Evolutionary conservation across 148 eudicot species (phyloP), one percentile per base, ranked within the genome.

Genomic region (Silene conica): DNA sequence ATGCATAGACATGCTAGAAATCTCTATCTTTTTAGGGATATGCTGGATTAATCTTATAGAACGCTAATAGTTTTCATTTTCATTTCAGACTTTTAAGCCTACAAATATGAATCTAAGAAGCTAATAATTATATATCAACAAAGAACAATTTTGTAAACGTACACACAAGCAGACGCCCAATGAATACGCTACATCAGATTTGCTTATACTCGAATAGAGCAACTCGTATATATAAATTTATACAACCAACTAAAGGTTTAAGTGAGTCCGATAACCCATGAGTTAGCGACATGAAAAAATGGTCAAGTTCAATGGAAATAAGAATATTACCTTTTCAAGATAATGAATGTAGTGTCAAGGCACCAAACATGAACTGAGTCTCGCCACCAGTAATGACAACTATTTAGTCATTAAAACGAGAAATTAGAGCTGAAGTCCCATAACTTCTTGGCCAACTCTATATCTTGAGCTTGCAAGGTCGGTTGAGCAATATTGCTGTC

Each of bases 381-480:
- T 87, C 90, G 34, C 92, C 90, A 21, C 92, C 92, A 45, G 92
- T n/a, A n/a, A n/a, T n/a, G n/a, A n/a, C n/a, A n/a, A n/a, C n/a
- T n/a, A n/a, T n/a, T n/a, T n/a, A n/a, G n/a, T n/a, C n/a, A n/a
- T n/a, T n/a, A n/a, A n/a, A n/a, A n/a, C n/a, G n/a, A n/a, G 54
- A 80, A 69, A 26, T 75, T 48, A 77, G 85, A 70, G 84, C 98
- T 94, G 86, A 88, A 86, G 45, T 94, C 85, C 95, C 92, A 90
- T 38, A 88, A 78, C 70, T 83, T 82, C 77, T 81, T 88, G 16
- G 92, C 95, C 72, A 90, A 75, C 14, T 76, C 86, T 13, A 57
- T 73, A 70, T 90, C 85, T 70, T 72, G 66, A 2, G 86, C 87
- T 74, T 77, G 79, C 63, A 75, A 25, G 25, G 78, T 77, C 18